Evolutionary conservation across 139 green algal genomes (phyloP).

Genomic region (Coelastrella sp.): DNA sequence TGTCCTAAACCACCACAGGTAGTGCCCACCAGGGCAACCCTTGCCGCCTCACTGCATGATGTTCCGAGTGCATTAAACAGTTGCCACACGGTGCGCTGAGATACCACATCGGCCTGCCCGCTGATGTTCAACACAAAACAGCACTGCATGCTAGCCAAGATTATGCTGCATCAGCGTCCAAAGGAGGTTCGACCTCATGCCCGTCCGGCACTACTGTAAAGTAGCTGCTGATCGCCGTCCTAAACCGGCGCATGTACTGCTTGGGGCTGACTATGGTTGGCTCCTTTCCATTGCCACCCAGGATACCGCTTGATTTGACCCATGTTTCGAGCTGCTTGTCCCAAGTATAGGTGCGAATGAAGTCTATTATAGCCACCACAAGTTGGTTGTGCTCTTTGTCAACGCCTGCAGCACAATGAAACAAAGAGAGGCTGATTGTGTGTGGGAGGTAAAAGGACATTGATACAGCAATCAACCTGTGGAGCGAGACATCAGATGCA

Average conservation of each 20-base stretch:
- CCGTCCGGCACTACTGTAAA: conserved; percentile 83
- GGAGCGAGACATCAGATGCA: too few species aligned
- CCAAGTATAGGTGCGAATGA: conserved; percentile 94
- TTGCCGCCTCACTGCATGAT: too few species aligned
- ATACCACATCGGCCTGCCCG: too few species aligned
- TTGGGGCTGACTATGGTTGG: conserved; percentile 96
- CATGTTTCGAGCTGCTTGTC: conserved; percentile 98
- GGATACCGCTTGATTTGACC: conserved; percentile 94
- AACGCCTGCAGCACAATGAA: conserved; percentile 36
- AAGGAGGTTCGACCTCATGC: conserved; percentile 55
- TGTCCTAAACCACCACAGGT: conserved; percentile 88
- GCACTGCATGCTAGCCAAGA: neutral
- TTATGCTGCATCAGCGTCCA: conserved; percentile 64
- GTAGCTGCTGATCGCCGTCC: conserved; percentile 67
- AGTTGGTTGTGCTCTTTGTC: conserved; percentile 73
- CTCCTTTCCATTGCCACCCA: conserved; percentile 85
- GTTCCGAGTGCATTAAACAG: too few species aligned
- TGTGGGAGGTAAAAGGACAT: too few species aligned
- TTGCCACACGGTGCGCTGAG: too few species aligned
- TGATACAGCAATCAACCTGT: too few species aligned
- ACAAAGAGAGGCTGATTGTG: too few species aligned
- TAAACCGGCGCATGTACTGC: conserved; percentile 95
- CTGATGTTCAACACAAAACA: neutral
- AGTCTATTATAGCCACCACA: conserved; percentile 97
- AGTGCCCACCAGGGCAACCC: conserved; percentile 67